A percentile compares a stretch with the other conserved stretches of the same genome.
phyloP scores from a whole-genome alignment of 2,329 filamentous ascomycete genomes.

The Colletotrichum sp. region DNA sequence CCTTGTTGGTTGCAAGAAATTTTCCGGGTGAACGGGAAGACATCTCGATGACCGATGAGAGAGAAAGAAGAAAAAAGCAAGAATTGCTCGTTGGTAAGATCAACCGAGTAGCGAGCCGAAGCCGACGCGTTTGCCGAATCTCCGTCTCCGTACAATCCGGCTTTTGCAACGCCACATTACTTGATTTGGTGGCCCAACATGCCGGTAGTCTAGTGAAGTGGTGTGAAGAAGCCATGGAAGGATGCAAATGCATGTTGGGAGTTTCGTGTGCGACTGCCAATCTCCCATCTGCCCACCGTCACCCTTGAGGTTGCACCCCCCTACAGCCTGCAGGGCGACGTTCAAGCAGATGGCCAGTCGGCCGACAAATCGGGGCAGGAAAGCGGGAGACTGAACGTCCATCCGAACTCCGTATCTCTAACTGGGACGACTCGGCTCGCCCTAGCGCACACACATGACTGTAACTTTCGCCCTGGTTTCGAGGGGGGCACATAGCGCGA shows the following conservation, averaged over 20 bases:
- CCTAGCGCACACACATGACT: neutral
- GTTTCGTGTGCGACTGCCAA: neutral
- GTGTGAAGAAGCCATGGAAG: neutral
- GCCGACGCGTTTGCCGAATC: neutral
- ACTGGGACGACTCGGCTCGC: neutral
- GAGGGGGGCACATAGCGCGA: conserved; percentile 2
- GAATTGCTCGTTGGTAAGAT: neutral
- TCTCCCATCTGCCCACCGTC: neutral
- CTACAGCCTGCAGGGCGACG: neutral
- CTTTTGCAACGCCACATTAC: neutral
- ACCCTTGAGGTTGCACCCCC: neutral
- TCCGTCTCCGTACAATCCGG: neutral
- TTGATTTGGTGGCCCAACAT: neutral
- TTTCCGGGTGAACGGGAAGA: neutral
- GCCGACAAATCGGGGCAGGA: neutral
- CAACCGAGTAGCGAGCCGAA: neutral
- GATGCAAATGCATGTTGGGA: neutral
- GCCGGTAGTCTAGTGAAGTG: neutral
- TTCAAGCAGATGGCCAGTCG: neutral
- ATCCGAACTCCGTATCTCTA: neutral
- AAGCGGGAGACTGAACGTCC: neutral
- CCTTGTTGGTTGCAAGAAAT: neutral
- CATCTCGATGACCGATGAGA: neutral
- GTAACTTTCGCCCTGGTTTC: neutral
- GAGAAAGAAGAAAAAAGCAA: neutral